phyloP scores from a whole-genome alignment of 108 stramenopile species.

The Cyclotella cryptica region DNA sequence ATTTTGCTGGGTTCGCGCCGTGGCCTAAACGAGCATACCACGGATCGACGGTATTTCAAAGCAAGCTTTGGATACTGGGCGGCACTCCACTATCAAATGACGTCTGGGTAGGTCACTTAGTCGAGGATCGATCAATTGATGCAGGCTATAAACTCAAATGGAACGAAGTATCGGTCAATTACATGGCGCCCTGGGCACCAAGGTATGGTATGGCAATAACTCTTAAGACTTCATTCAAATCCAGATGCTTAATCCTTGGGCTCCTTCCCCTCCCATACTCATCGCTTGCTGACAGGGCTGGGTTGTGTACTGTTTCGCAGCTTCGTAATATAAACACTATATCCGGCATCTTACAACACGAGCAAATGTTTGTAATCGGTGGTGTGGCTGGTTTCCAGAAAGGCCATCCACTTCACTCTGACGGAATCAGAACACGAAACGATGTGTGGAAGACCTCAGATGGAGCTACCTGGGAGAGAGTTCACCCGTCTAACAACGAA shows the following conservation, averaged over 20 bases:
- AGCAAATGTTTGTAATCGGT: slow-evolving; percentile 53
- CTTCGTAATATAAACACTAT: slow-evolving; percentile 11
- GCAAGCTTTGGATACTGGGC: slow-evolving; percentile 65
- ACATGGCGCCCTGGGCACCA: slow-evolving; percentile 48
- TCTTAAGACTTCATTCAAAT: not conserved
- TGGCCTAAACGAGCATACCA: slow-evolving; percentile 79
- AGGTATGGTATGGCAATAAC: slow-evolving; percentile 13
- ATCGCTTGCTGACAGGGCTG: slow-evolving; percentile 19
- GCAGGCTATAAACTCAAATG: slow-evolving; percentile 46
- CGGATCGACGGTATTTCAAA: slow-evolving; percentile 53
- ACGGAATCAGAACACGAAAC: slow-evolving; percentile 62
- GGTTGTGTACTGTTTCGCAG: slow-evolving; percentile 44
- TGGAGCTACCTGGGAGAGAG: slow-evolving; percentile 59
- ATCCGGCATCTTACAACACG: slow-evolving; percentile 1
- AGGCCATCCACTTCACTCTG: slow-evolving; percentile 51
- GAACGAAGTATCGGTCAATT: slow-evolving; percentile 16
- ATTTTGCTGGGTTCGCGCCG: slow-evolving; percentile 69
- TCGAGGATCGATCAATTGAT: slow-evolving; percentile 17
- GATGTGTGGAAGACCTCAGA: slow-evolving; percentile 67
- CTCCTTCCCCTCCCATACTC: not conserved
- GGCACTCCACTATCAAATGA: slow-evolving; percentile 82
- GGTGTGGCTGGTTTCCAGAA: slow-evolving; percentile 57
- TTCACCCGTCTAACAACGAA: slow-evolving; percentile 36
- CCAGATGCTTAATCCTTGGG: too few relatives aligned
- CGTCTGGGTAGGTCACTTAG: slow-evolving; percentile 65